Conservation (phyloP, 495 filamentous ascomycete species). For the Penicillium argentinense region DNA sequence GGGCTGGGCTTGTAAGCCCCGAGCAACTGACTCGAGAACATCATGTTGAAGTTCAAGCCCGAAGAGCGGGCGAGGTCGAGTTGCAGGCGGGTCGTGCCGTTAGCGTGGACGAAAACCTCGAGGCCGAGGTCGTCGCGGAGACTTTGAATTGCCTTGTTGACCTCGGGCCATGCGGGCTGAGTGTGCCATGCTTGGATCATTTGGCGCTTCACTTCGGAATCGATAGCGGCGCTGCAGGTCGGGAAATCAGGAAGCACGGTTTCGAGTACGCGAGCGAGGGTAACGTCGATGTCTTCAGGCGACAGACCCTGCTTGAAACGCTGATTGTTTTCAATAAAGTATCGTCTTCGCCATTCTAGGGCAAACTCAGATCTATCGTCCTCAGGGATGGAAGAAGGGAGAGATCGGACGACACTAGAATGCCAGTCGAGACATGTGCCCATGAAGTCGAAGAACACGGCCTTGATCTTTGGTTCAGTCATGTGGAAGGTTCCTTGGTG, state of each 20-base stretch:
- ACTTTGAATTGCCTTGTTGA: conserved; percentile 27
- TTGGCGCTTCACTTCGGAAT: conserved; percentile 13
- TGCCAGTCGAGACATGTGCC: conserved; percentile 47
- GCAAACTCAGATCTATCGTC: conserved; percentile 36
- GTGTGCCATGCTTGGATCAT: conserved; percentile 43
- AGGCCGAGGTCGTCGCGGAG: conserved; percentile 24
- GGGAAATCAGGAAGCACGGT: conserved; percentile 24
- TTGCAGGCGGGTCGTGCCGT: conserved; percentile 55
- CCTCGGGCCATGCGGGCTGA: conserved; percentile 49
- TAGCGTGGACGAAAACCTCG: conserved; percentile 51
- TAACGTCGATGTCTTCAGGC: conserved; percentile 51
- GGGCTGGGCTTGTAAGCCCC: conserved; percentile 47
- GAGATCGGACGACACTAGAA: conserved; percentile 22
- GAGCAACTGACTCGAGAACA: conserved; percentile 53
- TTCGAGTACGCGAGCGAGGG: conserved; percentile 38
- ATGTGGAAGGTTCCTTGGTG: background rate
- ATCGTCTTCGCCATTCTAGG: conserved; percentile 48
- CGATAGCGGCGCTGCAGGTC: conserved; percentile 23
- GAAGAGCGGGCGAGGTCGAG: conserved; percentile 51
- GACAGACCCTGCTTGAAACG: conserved; percentile 33
- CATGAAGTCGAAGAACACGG: conserved; percentile 46
- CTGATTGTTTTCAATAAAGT: conserved; percentile 43
- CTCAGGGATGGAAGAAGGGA: conserved; percentile 18
- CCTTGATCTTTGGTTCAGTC: conserved; percentile 26
- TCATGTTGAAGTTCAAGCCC: conserved; percentile 47